Base-by-base conservation (phyloP, 805 yeast species). In the Hanseniaspora guilliermondii region DNA sequence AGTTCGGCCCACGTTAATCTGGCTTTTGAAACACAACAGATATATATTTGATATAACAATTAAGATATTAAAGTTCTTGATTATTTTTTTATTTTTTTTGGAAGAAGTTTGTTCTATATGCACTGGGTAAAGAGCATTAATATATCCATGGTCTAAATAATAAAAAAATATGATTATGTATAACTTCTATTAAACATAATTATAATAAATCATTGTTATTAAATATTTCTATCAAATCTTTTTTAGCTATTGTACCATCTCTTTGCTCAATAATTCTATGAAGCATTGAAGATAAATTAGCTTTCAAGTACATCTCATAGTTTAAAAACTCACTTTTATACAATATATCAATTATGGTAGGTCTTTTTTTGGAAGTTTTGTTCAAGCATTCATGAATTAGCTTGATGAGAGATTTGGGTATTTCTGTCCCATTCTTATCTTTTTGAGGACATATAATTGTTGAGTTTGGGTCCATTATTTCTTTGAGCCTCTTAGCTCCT, bases 1-100 rank as follows among this genome's bases (percentile, higher is more conserved):
- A 93, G 70, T 80, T 93, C 63, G 98, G 97, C 7, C 96, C 97
- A 56, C 80, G 97, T 70, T 88, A 73, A 45, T 25, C 12, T 19
- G 14, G 12, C 14, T 16, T 38, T 36, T 12, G 7, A 39, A 7
- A 2, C 16, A 3, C 24, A 39, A 19, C 9, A n/a, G 7, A 39
- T 39, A 39, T 39, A 39, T 39, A 19, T n/a, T 8, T 27, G 30
- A 27, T 27, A 27, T 27, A 27, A 27, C 6, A 6, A 7, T 27
- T 6, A 27, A 27, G 30, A 27, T 27, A 7, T 27, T 27, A 27
- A 25, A n/a, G n/a, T n/a, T 39, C 11, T 38, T 33, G 36, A 33
- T 33, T 33, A 33, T n/a, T n/a, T n/a, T n/a, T n/a, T n/a, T n/a
- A n/a, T n/a, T n/a, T n/a, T n/a, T n/a, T n/a, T n/a, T n/a, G n/a